Evolutionary conservation across 306 rosid genomes (phyloP), one percentile per base, ranked within the genome.

Genomic region (Argentina anserina): DNA sequence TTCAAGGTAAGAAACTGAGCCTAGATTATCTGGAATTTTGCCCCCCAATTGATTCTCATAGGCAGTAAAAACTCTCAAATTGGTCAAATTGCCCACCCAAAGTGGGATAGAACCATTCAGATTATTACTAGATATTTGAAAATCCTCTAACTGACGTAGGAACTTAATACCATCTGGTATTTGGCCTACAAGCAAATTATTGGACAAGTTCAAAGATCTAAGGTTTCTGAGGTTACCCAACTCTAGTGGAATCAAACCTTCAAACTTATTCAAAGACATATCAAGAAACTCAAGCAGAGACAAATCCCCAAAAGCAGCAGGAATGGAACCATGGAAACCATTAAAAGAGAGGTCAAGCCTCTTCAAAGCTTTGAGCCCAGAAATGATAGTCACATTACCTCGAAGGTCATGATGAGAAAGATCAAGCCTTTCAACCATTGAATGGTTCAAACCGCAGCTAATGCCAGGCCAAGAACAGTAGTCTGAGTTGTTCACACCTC

Each of bases 401-500:
- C 89, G 82, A 72, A 94, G 96, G 28, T 85, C 84, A 55, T 33
- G 77, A 42, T 71, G 95, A 76, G 97, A 81, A 62, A 94, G 96
- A 86, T 94, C 96, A 43, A 94, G 90, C 84, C 79, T 76, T 76
- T 85, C 92, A 50, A 91, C 97, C 87, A 73, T 75, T 56, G 92
- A 89, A 77, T 69, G 86, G 67, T 90, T 88, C 68, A 47, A 83
- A 42, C 80, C 78, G 79, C 99, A 94, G 70, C n/a, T 53, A 17
- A 94, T 80, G 63, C 97, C 96, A 39, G 83, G 92, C 99, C 99
- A 94, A 61, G 84, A 75, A 73, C 99, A 94, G 84, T 85, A 86
- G 60, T 81, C 83, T 47, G 97, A 88, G 84, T 3, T 79, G 83
- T 83, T 87, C 33, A 50, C 78, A 66, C 90, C 79, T 65, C 90